phyloP scores from a whole-genome alignment of 2,329 filamentous ascomycete genomes.

The Pezicula radicicola region DNA sequence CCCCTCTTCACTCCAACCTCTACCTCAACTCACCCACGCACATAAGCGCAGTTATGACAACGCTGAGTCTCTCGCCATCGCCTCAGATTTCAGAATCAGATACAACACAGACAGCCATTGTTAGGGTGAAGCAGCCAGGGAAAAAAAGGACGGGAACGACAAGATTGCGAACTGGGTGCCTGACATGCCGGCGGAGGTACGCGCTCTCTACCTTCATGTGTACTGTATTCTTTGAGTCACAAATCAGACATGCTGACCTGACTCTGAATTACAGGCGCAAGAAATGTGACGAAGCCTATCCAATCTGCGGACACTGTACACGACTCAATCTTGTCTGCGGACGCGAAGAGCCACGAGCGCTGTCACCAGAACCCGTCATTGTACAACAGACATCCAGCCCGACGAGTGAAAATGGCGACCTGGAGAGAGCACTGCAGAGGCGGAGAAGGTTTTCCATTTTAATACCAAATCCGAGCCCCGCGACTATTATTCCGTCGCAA shows the following conservation, averaged over 20 bases:
- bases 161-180: not conserved
- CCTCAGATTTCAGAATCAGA: no score
- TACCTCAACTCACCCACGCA: no score
- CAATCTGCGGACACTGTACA: slow-evolving; percentile 1
- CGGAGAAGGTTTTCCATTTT: not conserved
- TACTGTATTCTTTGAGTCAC: not conserved
- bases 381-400: not conserved
- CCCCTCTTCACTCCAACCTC: no score
- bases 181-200: not conserved
- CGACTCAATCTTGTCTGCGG: slow-evolving; percentile 1
- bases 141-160: not conserved
- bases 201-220: not conserved
- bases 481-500: not conserved
- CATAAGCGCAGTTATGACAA: no score
- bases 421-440: not conserved
- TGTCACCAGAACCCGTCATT: not conserved
- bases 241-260: not conserved
- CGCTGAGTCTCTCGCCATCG: no score
- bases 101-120: no score
- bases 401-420: not conserved
- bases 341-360: not conserved
- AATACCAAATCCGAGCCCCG: not conserved
- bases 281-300: slow-evolving; percentile 1
- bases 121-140: not conserved
- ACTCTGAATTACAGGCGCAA: not conserved